A percentile compares a stretch with the other conserved stretches of the same genome.
Conservation (phyloP, 768 basidiomycete species). For the Xerocomellus chrysenteron region DNA sequence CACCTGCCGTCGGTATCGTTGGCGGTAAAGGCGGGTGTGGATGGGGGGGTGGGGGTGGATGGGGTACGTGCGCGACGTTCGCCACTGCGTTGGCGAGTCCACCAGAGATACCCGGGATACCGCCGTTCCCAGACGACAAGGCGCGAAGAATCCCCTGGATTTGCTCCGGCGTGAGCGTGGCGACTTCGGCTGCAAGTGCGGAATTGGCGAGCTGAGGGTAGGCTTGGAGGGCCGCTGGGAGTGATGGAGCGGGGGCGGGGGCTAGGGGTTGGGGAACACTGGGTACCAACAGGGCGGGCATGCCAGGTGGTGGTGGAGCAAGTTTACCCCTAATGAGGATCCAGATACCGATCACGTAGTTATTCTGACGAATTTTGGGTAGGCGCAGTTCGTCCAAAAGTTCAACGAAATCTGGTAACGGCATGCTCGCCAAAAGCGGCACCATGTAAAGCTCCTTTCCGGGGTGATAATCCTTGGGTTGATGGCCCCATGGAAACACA, state of each 20-base stretch:
- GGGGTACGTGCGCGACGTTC: constrained; percentile 19
- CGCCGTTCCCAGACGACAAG: constrained; percentile 44
- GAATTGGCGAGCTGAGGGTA: constrained; percentile 43
- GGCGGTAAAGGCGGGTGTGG: constrained; percentile 17
- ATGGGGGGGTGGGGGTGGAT: neutral
- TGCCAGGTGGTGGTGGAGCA: constrained; percentile 38
- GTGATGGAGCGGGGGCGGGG: constrained; percentile 9
- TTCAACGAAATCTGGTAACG: constrained; percentile 83
- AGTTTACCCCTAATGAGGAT: constrained; percentile 83
- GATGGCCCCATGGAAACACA: constrained; percentile 81
- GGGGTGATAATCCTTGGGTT: constrained; percentile 68
- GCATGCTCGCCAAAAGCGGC: constrained; percentile 62
- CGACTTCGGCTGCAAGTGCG: constrained; percentile 67
- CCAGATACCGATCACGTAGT: constrained; percentile 81
- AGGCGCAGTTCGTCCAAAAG: constrained; percentile 73
- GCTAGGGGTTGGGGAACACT: constrained; percentile 15
- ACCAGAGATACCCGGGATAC: constrained; percentile 30
- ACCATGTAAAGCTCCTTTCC: constrained; percentile 88
- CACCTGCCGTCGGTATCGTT: constrained; percentile 4
- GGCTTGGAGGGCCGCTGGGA: constrained; percentile 28
- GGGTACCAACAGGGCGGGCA: constrained; percentile 13
- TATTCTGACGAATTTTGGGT: constrained; percentile 57
- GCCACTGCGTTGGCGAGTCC: constrained; percentile 28
- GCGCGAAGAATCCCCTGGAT: constrained; percentile 66
- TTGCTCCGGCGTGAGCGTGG: constrained; percentile 73